Evolutionary conservation across 2,329 filamentous ascomycete genomes (phyloP).

Genomic region (Didymella segeticola): DNA sequence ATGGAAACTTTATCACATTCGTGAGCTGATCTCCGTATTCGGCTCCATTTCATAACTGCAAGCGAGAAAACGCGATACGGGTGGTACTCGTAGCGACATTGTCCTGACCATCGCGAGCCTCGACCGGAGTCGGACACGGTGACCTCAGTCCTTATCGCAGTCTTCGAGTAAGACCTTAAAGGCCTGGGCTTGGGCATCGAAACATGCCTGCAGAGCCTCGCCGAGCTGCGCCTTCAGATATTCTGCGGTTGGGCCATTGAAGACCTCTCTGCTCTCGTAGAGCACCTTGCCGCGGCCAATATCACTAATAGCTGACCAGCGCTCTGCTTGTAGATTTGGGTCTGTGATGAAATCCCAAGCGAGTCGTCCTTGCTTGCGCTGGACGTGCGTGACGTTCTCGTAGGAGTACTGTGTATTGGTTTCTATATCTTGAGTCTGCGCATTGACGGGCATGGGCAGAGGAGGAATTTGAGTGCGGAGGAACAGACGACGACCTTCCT

Average conservation of each 20-base stretch:
- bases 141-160: neutral
- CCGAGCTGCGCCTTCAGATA: conserved; percentile 21
- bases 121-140: neutral
- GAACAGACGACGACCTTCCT: conserved; percentile 30
- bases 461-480: conserved; percentile 41
- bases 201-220: conserved; percentile 30
- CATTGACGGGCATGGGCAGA: conserved; percentile 36
- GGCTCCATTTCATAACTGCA: neutral
- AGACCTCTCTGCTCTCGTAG: conserved; percentile 44
- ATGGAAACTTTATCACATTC: neutral
- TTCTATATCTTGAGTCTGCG: conserved; percentile 34
- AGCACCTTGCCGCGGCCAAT: conserved; percentile 31
- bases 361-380: conserved; percentile 31
- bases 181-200: conserved; percentile 38
- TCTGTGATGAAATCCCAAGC: conserved; percentile 34
- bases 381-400: conserved; percentile 40
- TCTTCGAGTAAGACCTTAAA: conserved; percentile 34
- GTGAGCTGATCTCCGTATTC: neutral
- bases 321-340: conserved; percentile 22
- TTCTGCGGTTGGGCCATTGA: conserved; percentile 25
- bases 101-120: neutral
- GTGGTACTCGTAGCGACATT: neutral
- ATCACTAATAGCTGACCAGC: conserved; percentile 41
- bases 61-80: neutral
- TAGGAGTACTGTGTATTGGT: conserved; percentile 31